Conservation (phyloP, 1,284 basidiomycete species). For the Ustilago vetiveriae region DNA sequence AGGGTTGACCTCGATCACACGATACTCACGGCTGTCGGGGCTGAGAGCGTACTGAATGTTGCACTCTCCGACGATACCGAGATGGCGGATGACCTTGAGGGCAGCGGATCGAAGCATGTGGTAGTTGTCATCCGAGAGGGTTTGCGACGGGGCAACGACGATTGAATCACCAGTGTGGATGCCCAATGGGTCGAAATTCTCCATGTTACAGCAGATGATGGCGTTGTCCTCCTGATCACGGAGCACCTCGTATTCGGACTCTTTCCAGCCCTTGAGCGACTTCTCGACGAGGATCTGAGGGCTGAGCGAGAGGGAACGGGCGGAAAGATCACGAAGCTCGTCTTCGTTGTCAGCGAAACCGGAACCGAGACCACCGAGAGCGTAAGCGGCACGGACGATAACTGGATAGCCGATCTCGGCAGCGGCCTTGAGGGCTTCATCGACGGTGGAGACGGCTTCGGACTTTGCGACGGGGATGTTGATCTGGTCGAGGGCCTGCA, state of each 20-base stretch:
- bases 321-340: slow-evolving; percentile 91
- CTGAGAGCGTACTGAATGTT: slow-evolving; percentile 99
- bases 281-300: slow-evolving; percentile 98
- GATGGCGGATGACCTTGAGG: slow-evolving; percentile 95
- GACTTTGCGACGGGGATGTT: slow-evolving; percentile 97
- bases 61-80: slow-evolving; percentile 97
- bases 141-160: slow-evolving; percentile 98
- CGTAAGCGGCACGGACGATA: slow-evolving; percentile 97
- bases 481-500: slow-evolving; percentile 96
- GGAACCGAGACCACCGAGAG: slow-evolving; percentile 96
- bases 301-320: slow-evolving; percentile 87
- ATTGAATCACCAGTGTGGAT: slow-evolving; percentile 99
- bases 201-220: slow-evolving; percentile 96
- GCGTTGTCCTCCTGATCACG: slow-evolving; percentile 88
- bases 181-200: slow-evolving; percentile 98
- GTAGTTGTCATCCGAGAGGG: slow-evolving; percentile 91
- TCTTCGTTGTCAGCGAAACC: slow-evolving; percentile 96
- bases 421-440: slow-evolving; percentile 89
- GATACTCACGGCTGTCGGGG: slow-evolving; percentile 90
- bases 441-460: slow-evolving; percentile 94
- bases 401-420: slow-evolving; percentile 94
- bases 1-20: slow-evolving; percentile 78
- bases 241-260: slow-evolving; percentile 98
- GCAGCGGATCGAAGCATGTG: slow-evolving; percentile 98
- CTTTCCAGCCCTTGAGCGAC: slow-evolving; percentile 99